Evolutionary conservation across 768 basidiomycete genomes (phyloP), one percentile per base, ranked within the genome.

Genomic region (Saitozyma podzolica): DNA sequence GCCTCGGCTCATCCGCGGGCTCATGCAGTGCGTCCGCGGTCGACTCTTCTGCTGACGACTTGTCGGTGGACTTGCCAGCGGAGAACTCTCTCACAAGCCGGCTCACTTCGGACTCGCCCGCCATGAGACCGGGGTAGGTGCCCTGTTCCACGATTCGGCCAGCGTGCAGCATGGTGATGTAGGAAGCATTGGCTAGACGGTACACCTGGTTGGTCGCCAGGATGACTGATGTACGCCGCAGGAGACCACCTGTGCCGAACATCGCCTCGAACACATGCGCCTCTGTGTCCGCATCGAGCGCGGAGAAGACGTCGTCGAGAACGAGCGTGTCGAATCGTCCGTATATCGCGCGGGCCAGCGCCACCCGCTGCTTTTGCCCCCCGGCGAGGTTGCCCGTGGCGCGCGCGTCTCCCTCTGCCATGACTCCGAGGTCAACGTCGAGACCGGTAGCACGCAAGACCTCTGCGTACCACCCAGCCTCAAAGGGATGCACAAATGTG

Each of bases 291-390:
- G 68, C 65, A 42, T 72, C 70, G 20, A 72, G 63, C 16, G 70
- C 70, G 4, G 68, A 69, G 54, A 72, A 69, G 9, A 60, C 58
- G 55, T 72, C 70, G 40, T 72, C 70, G 14, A 72, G 63, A 9
- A 72, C 56, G 9, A 59, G 50, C 19, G 68, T 59, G 45, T 65
- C 63, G 45, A 62, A 56, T 42, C 52, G 40, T 16, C 56, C 65
- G 42, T 72, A 72, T 13, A 72, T 47, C 9, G 67, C 68, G 17
- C 70, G 65, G 54, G 68, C 70, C 16, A 72, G 59, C 8, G 66
- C 62, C 9, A 67, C 66, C 19, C 66, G 51, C 53, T 67, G 66
- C 45, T 61, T 63, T 54, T 67, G 66, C 40, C 66, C 66, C 1
- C 66, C 66, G 40, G 62, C 60, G 1, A 67, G 54, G 13, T 48